A percentile compares a stretch with the other conserved stretches of the same genome.
These are phyloP conservation scores for Skeletonema potamos DNA, from an alignment of 108 stramenopile species.

Conservation along the genomic window DNA sequence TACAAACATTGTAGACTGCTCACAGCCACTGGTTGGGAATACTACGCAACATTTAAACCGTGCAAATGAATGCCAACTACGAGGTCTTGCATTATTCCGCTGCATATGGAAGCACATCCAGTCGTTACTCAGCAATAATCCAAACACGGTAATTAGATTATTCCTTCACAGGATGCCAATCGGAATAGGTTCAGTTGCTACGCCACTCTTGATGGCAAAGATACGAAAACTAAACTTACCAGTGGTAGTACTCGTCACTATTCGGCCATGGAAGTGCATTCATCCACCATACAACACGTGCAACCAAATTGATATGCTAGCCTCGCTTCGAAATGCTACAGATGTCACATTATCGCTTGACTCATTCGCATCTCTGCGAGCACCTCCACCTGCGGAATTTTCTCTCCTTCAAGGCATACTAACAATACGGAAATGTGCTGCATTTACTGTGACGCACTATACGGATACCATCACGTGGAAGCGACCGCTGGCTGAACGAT, in stretches of 20 bases:
- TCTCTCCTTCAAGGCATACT: slow-evolving; percentile 74
- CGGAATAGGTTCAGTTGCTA: slow-evolving; percentile 43
- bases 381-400: slow-evolving; percentile 83
- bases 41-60: background rate
- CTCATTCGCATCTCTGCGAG: slow-evolving; percentile 41
- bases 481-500: slow-evolving; percentile 63
- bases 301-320: slow-evolving; percentile 29
- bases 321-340: slow-evolving; percentile 30
- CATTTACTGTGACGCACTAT: slow-evolving; percentile 58
- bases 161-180: slow-evolving; percentile 58
- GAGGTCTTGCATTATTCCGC: slow-evolving; percentile 37
- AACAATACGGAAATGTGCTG: slow-evolving; percentile 61
- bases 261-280: slow-evolving; percentile 56
- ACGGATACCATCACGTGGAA: slow-evolving; percentile 61
- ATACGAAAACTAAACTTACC: slow-evolving; percentile 65
- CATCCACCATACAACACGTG: slow-evolving; percentile 2
- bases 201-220: slow-evolving; percentile 69
- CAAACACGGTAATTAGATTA: slow-evolving; percentile 59
- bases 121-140: slow-evolving; percentile 1
- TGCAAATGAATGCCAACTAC: slow-evolving; percentile 13
- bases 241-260: slow-evolving; percentile 63
- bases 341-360: slow-evolving; percentile 36
- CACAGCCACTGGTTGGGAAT: background rate
- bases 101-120: slow-evolving; percentile 41
- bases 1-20: slow-evolving; percentile 33